Evolutionary conservation across 495 filamentous ascomycete genomes (phyloP), one percentile per base, ranked within the genome.

Genomic region (Pyrenula massariospora): DNA sequence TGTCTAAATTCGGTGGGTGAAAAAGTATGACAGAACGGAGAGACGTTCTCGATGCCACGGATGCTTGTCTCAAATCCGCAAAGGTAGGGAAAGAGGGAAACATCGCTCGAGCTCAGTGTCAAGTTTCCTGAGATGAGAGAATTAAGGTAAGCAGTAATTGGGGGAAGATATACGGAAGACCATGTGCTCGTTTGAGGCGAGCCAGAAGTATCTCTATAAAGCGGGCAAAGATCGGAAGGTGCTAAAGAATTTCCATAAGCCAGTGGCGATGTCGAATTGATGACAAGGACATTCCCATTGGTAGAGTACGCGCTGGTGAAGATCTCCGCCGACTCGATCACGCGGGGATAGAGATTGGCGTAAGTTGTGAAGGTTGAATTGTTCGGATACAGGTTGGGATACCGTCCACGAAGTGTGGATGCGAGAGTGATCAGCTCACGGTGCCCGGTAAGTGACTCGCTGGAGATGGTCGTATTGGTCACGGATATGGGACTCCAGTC

Each of bases 1-100:
- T 74, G 58, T 51, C 65, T 65, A 20, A 81, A 67, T 62, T 83
- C 79, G 0, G 73, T 62, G 24, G 79, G 64, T 2, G 72, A 75
- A 59, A 83, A 78, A 19, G 78, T 67, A 50, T 63, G 62, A 55
- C 81, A 83, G 71, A 73, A 84, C 0, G 78, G 74, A 15, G 76
- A 80, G 2, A 72, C 62, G 3, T 61, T 65, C 15, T 42, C 31
- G 15, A 42, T 5, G 11, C 81, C 80, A 0, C 70, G 79, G 59
- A 83, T 81, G 60, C 82, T 80, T 3, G 72, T 76, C 59, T 84
- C 81, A 53, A 81, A 83, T 10, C 75, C 80, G 60, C 81, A 84
- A 3, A 84, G 65, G 54, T 82, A 82, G 0, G 81, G 79, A 59
- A 84, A 78, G 54, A 76, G 69, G 21, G 61, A 65, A 20, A 82